Base-by-base conservation (phyloP, 2,329 filamentous ascomycete species). In the Botrytis cinerea region DNA sequence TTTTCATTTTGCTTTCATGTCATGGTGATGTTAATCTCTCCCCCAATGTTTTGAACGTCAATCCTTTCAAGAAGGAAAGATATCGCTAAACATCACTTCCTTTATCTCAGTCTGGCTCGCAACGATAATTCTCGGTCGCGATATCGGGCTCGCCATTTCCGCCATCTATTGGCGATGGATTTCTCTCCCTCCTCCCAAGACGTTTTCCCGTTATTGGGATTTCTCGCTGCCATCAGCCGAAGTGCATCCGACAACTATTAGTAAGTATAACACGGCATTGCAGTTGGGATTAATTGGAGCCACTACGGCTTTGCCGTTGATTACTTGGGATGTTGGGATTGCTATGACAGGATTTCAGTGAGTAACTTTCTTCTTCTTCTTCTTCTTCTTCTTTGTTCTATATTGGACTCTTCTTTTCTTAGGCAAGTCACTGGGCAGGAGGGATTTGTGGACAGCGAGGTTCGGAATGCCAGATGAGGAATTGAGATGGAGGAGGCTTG, bases 121-220 rank as follows among this genome's bases (percentile, higher is more conserved):
- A 3, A 88, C 87, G n/a, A 90, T 98, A 68, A 97, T 99, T 75
- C 88, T 99, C 5, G 95, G 95, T 43, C 90, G 96, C 61, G 96
- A 99, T 79, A 88, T 93, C 60, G 93, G 91, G 32, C 87, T 99
- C 7, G 94, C 88, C 40, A 87, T 97, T 35, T 90, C 94, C 2
- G 96, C 96, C 38, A 91, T 99, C 78, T 98, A 98, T 85, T 98
- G 96, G 83, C 92, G 96, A 76, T 98, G 94, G 89, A 97, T 98
- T 77, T 97, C 93, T 2, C 87, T 99, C 9, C 96, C 96, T 0
- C 91, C 93, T 0, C 96, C 96, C 2, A 98, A 98, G 84, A 98
- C 96, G 0, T 93, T 98, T 83, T 84, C 88, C 28, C 87, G 96
- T 28, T 99, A 98, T 83, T 99, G 96, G 96, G 96, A 99, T 83